Conservation (phyloP, 225 moss, liverwort and hornwort species). For the Marchantia paleacea region DNA sequence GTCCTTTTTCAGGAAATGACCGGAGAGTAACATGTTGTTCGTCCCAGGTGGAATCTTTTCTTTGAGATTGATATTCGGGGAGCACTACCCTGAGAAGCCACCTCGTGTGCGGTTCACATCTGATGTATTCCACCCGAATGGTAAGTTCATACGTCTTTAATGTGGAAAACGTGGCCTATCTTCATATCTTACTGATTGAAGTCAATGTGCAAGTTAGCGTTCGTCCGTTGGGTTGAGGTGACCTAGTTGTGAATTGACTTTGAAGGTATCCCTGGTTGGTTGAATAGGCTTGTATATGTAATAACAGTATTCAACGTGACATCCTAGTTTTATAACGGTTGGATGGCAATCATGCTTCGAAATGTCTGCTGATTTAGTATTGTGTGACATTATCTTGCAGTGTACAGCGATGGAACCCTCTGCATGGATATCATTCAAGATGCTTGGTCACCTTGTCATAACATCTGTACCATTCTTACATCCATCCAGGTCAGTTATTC, state of each 20-base stretch:
- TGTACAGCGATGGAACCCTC: conserved; percentile 59
- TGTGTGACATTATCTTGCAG: conserved; percentile 25
- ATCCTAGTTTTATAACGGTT: neutral
- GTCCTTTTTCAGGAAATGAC: neutral
- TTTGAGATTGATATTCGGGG: conserved; percentile 53
- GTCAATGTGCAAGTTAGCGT: neutral
- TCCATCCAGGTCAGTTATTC: conserved; percentile 46
- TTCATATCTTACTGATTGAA: no score
- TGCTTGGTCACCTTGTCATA: conserved; percentile 63
- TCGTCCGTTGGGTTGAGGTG: neutral
- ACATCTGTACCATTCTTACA: conserved; percentile 56
- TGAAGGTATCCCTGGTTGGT: no score
- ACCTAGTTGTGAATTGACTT: no score
- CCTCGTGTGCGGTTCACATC: conserved; percentile 59
- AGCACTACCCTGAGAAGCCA: conserved; percentile 61
- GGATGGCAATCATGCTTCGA: neutral
- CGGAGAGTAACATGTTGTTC: neutral
- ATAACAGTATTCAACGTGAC: no score
- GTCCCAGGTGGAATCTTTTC: conserved; percentile 54
- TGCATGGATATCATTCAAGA: conserved; percentile 66
- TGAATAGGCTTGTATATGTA: no score
- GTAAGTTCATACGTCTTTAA: conserved; percentile 18
- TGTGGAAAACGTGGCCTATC: neutral
- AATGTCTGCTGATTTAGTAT: neutral
- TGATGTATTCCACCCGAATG: conserved; percentile 61